Conservation (phyloP, 371 early-diverging fungal species). For the Mortierella sp. region DNA sequence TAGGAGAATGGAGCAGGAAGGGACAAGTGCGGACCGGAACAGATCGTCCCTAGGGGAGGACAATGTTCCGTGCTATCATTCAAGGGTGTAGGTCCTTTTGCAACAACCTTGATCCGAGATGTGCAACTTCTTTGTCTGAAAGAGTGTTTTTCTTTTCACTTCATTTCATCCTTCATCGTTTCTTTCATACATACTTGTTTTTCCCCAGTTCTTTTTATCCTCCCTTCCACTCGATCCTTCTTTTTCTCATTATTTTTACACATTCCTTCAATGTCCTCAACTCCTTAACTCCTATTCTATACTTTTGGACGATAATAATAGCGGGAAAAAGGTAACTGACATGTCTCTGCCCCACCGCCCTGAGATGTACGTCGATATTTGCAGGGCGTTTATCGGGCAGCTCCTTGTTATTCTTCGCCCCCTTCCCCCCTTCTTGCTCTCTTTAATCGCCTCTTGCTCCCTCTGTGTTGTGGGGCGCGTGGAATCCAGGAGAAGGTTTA, state of each 20-base stretch:
- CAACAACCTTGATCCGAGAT: conserved; percentile 10
- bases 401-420: background rate
- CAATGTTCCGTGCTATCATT: background rate
- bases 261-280: background rate
- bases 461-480: conserved; percentile 6
- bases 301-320: background rate
- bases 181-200: too few relatives aligned
- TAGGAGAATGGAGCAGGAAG: background rate
- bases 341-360: background rate
- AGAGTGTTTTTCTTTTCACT: background rate
- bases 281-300: too few relatives aligned
- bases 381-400: background rate
- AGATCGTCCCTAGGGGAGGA: background rate
- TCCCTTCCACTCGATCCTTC: background rate
- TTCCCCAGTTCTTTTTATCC: background rate
- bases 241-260: background rate
- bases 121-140: background rate
- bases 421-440: background rate
- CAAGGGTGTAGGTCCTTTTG: background rate
- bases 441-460: background rate
- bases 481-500: conserved; percentile 13
- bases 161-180: background rate
- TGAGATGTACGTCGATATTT: background rate
- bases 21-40: background rate
- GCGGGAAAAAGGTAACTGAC: background rate